Percentiles rank a stretch among this genome's conserved stretches.
These are phyloP conservation scores for Penicillium polonicum DNA, from an alignment of 2,329 filamentous ascomycete genomes.

Conservation along the genomic window DNA sequence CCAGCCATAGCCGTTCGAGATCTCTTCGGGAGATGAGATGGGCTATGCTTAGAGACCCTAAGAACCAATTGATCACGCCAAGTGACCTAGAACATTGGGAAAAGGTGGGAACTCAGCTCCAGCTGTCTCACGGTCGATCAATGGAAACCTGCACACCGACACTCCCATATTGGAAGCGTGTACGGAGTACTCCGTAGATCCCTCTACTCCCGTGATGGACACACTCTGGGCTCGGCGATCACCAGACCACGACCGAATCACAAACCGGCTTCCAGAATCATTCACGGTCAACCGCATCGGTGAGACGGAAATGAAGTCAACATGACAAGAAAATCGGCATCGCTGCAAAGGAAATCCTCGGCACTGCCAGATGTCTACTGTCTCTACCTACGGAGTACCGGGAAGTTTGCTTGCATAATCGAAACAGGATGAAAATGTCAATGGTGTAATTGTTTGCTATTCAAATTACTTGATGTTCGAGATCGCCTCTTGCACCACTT, in stretches of 20 bases:
- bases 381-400: too few relatives aligned
- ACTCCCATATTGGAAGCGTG: neutral
- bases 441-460: slow-evolving; percentile 5
- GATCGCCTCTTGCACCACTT: slow-evolving; percentile 17
- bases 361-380: neutral
- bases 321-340: neutral
- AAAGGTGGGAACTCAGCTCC: neutral
- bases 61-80: neutral
- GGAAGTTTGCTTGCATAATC: neutral
- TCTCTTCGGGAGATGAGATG: neutral
- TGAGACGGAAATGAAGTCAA: neutral
- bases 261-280: slow-evolving; percentile 11
- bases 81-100: neutral
- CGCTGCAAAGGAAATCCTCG: neutral
- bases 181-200: neutral
- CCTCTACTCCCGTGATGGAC: neutral
- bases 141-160: slow-evolving; percentile 6
- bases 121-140: neutral
- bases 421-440: neutral
- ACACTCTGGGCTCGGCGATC: slow-evolving; percentile 1
- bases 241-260: slow-evolving; percentile 4
- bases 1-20: slow-evolving; percentile 8
- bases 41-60: neutral
- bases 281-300: slow-evolving; percentile 4
- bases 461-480: slow-evolving; percentile 11